Evolutionary conservation across 768 basidiomycete species (phyloP), one percentile per base, ranked within the genome.

Genomic region (Tricholomella constricta): DNA sequence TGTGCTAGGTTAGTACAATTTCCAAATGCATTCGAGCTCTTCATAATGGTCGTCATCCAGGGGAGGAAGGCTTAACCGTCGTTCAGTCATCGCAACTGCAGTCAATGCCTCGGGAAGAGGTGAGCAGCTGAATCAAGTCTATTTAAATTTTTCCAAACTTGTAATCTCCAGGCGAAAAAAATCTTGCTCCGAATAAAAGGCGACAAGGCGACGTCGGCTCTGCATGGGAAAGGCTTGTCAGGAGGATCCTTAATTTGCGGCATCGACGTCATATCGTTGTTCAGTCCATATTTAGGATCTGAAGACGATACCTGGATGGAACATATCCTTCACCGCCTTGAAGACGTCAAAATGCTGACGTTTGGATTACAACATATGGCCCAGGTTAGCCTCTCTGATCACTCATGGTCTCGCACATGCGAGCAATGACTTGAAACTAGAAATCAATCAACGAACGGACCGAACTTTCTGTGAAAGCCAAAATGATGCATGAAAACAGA

Each of bases 261-360:
- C 9, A 51, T 87, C 45, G 75, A 83, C 58, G 82, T 78, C 22
- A 71, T 77, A 31, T 69, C 80, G 41, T 52, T 85, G 29, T 80
- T 82, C 56, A 68, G 67, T 32, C 55, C 66, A 31, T 68, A 71
- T 43, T 61, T 62, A 51, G 72, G 65, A 51, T 66, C 64, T 35
- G 53, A 60, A n/a, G 50, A 56, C 20, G 62, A 66, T 41, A 53
- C 56, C 26, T 52, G 59, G 61, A 48, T 61, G 48, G 64, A 50
- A 48, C 67, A 59, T 52, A 60, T 74, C 65, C 52, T 66, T 32
- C 53, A 72, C 44, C 71, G 71, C 44, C 61, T 77, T 51, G 60
- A 63, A 57, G 75, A 73, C 34, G 58, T 80, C 29, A 61, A 58
- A 7, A 20, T 74, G 32, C 48, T 71, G 37, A 61, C 58, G 45